Base-by-base conservation (phyloP, 805 yeast species). In the Komagataella populi region DNA sequence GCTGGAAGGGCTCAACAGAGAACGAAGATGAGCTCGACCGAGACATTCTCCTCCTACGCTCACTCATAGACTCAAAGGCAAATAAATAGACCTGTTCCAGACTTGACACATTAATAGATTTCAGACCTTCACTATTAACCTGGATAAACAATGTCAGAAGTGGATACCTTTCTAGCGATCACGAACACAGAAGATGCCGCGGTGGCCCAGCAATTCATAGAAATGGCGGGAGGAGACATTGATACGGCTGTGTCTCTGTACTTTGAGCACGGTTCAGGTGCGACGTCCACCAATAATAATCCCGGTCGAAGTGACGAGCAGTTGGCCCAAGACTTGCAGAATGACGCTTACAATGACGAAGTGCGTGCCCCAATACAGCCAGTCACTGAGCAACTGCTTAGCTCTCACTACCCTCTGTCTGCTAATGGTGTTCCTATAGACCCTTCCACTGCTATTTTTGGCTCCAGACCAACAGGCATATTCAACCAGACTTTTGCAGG, bases 191-290 rank as follows among this genome's bases (percentile, higher is more conserved):
- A 79, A 1, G 91, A 85, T 61, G 73, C 77, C 1, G 73, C 72
- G 4, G 68, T 77, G 10, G 98, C 98, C 0, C 69, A 73, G 50
- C 87, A 83, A 57, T 93, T 83, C 61, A 64, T 93, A 18, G 89
- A 83, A 23, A 81, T 91, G 69, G 76, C 91, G 4, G 89, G 83
- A 49, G 80, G 80, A 48, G 79, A 87, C 62, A 63, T 91, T 39
- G 96, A 90, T 52, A 77, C 80, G 18, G 98, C 99, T 0, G 86
- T 93, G 6, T 80, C 88, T 12, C 70, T 93, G 47, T 93, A 70
- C 65, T 83, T 85, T 67, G 98, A 93, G 57, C 76, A 75, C 56
- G 82, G 82, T 23, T 55, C 17, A 45, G 47, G 17, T 22, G 49
- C 49, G 17, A 20, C 23, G 10, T 4, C 46, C 14, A 36, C 43